Evolutionary conservation across 2,329 filamentous ascomycete genomes (phyloP).

Genomic region (Capronia epimyces): DNA sequence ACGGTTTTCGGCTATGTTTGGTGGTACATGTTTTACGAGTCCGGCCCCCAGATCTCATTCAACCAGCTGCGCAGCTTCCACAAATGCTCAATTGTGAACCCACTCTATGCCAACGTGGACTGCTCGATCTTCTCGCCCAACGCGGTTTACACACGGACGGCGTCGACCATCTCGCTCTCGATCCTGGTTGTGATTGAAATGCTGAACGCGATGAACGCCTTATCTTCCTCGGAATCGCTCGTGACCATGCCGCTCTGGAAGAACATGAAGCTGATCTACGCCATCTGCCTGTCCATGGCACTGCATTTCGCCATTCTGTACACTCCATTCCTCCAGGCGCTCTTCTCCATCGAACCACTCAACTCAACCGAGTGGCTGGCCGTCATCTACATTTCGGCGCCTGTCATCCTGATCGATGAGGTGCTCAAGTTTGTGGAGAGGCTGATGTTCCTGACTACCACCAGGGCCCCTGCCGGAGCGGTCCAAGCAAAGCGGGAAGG

Average conservation of each 20-base stretch:
- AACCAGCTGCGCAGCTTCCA: constrained; percentile 91
- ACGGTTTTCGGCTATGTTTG: constrained; percentile 98
- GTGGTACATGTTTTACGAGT: constrained; percentile 97
- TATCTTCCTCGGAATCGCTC: constrained; percentile 91
- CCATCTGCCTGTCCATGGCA: constrained; percentile 85
- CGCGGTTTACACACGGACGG: constrained; percentile 67
- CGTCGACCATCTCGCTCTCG: constrained; percentile 87
- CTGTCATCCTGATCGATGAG: constrained; percentile 86
- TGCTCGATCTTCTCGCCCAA: constrained; percentile 87
- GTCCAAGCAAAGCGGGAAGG: constrained; percentile 3
- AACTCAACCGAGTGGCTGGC: constrained; percentile 87
- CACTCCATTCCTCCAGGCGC: constrained; percentile 74
- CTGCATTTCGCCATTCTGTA: constrained; percentile 94
- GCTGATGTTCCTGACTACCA: constrained; percentile 48
- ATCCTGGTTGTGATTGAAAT: constrained; percentile 96
- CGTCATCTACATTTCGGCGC: constrained; percentile 78
- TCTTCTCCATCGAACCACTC: constrained; percentile 88
- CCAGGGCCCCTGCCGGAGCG: background rate
- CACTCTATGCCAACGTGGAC: constrained; percentile 80
- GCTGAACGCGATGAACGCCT: constrained; percentile 97
- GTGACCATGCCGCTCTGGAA: constrained; percentile 93
- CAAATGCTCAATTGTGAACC: constrained; percentile 58
- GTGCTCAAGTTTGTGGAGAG: constrained; percentile 73
- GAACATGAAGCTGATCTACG: constrained; percentile 97
- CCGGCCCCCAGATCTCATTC: constrained; percentile 87